Evolutionary conservation across 108 stramenopile genomes (phyloP).

Genomic region (Schizochytrium sp.): DNA sequence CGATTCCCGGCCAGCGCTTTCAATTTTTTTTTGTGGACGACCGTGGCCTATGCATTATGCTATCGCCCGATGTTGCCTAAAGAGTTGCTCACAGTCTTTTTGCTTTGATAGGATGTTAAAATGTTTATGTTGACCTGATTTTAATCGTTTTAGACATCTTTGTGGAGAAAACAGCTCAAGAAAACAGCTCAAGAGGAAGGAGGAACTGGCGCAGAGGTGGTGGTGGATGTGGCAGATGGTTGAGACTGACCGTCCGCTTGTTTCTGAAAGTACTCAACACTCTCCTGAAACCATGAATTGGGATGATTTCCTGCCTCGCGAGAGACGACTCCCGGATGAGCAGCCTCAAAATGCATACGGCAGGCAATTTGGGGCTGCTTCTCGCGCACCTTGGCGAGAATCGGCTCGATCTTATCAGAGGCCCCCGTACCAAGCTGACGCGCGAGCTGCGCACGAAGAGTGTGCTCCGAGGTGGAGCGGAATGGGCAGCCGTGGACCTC

Average conservation of each 20-base stretch:
- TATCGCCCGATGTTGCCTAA: neutral
- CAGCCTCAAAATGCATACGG: conserved; percentile 81
- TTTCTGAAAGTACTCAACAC: conserved; percentile 38
- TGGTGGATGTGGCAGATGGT: neutral
- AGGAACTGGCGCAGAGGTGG: neutral
- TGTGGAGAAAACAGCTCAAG: too few species aligned
- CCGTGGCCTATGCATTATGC: neutral
- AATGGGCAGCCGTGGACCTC: conserved; percentile 93
- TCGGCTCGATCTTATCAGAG: conserved; percentile 54
- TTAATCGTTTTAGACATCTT: too few species aligned
- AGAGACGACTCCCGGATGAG: conserved; percentile 61
- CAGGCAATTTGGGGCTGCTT: conserved; percentile 85
- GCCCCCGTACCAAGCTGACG: neutral
- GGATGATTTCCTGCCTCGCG: conserved; percentile 91
- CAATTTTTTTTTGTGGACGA: neutral
- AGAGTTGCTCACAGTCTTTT: too few species aligned
- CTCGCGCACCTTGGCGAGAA: conserved; percentile 60
- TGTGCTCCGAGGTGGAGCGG: conserved; percentile 70
- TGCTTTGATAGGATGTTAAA: too few species aligned
- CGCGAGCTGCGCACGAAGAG: conserved; percentile 53
- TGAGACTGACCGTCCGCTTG: neutral
- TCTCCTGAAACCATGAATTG: conserved; percentile 87
- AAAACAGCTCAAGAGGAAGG: neutral
- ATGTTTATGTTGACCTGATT: too few species aligned
- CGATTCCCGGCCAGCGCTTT: neutral